Conservation (phyloP, 2,329 filamentous ascomycete genomes). For the Colletotrichum coccodes region DNA sequence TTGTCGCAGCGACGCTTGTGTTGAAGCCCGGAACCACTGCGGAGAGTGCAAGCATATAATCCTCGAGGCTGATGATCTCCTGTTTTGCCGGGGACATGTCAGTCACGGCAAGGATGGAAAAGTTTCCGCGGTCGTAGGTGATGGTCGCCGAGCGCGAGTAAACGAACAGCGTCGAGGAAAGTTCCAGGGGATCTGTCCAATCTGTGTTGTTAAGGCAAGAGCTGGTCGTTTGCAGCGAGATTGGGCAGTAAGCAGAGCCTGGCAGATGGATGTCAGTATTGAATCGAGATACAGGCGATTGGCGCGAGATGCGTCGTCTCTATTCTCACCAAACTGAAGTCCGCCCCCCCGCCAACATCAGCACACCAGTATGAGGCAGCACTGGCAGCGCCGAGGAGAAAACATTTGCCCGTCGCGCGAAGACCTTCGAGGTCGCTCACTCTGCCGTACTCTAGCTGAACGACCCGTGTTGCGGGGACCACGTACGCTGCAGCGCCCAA, state of each 20-base stretch:
- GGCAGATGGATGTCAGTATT: not conserved
- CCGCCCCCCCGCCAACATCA: not conserved
- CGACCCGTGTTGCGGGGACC: constrained; percentile 4
- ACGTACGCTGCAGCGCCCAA: constrained; percentile 13
- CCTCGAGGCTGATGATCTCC: constrained; percentile 7
- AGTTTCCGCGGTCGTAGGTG: constrained; percentile 27
- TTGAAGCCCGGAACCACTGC: constrained; percentile 24
- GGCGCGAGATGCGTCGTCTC: not conserved
- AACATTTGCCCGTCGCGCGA: not conserved
- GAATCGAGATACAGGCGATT: not conserved
- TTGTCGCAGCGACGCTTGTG: not conserved
- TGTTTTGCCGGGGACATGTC: constrained; percentile 15
- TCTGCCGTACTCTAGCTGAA: constrained; percentile 19
- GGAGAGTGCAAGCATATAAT: constrained; percentile 25
- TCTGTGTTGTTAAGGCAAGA: constrained; percentile 12
- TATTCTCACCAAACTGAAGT: constrained; percentile 19
- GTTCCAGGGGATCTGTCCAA: constrained; percentile 9
- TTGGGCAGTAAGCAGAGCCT: constrained; percentile 28
- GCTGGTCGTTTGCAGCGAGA: constrained; percentile 11
- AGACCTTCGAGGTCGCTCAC: constrained; percentile 10
- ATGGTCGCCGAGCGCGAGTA: constrained; percentile 20
- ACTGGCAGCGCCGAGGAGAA: constrained; percentile 13
- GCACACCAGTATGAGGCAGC: constrained; percentile 29
- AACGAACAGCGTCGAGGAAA: constrained; percentile 19
- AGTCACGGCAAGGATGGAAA: constrained; percentile 22